Base-by-base conservation (phyloP, 768 basidiomycete species). In the Nidularia pulvinata region DNA sequence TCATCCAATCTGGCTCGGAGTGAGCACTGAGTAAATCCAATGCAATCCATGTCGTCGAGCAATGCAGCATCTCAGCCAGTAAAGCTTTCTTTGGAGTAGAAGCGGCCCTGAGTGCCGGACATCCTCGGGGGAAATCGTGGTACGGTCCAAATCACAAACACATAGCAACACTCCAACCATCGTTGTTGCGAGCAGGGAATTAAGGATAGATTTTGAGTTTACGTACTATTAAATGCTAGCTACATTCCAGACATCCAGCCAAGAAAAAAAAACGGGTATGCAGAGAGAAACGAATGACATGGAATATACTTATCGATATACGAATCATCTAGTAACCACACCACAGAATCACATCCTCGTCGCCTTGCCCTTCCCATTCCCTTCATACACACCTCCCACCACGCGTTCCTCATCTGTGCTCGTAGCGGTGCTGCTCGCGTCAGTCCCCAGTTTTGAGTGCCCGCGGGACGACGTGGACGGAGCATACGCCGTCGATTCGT, bases 401-500 rank as follows among this genome's bases (percentile, higher is more conserved):
- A 22, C 45, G 45, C 72, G 68, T 50, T 77, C 76, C 50, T 73
- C 76, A 59, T 76, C 74, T 34, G 68, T 74, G 34, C 61, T 62
- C 52, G 67, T 67, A 32, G 65, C 59, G 33, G 66, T 72, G 48
- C 68, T 75, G 51, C 71, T 72, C 47, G 71, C 72, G 34, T 80
- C 74, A 13, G 75, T 79, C 32, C 75, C 74, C 43, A 70, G 56
- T 56, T 76, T 78, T 6, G 77, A 77, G 60, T 78, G 75, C 9
- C 59, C 64, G 34, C 75, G 63, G 35, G 74, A 76, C 16, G 75
- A 77, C 49, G 64, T 74, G 30, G 73, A 74, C 34, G 71, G 69
- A 49, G 72, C 71, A 61, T 75, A 76, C 11, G 58, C 57, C 14
- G 70, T 73, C 51, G 68, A 57, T 56, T 79, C 82, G 52, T 79